Evolutionary conservation across 306 rosid genomes (phyloP).

Genomic region (Aeschynomene evenia): DNA sequence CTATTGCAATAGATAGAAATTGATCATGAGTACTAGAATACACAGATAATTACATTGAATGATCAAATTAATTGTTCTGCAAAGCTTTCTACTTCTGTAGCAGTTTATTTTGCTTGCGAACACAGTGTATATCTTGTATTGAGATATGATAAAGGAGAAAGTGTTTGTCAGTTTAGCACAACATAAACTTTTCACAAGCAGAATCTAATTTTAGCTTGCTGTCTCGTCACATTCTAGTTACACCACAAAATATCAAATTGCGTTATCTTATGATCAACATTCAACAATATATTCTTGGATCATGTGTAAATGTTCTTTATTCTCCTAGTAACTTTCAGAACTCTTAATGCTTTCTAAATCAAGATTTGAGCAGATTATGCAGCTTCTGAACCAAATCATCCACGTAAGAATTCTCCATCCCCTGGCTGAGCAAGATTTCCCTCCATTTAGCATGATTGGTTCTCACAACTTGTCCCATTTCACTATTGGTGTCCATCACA

Average conservation of each 20-base stretch:
- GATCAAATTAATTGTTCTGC: not conserved
- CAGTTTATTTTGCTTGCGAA: not conserved
- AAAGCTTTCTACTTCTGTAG: not conserved
- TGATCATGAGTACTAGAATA: not conserved
- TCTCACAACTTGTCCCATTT: constrained; percentile 41
- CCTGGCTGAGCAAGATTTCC: constrained; percentile 37
- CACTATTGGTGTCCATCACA: constrained; percentile 46
- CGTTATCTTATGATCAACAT: not conserved
- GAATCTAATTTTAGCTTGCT: not conserved
- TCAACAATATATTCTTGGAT: not conserved
- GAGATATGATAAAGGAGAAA: not conserved
- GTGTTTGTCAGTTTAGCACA: not conserved
- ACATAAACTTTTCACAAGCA: not conserved
- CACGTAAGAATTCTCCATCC: constrained; percentile 48
- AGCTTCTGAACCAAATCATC: constrained; percentile 47
- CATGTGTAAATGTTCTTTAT: not conserved
- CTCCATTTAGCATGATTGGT: constrained; percentile 51
- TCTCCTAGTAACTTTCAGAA: not conserved
- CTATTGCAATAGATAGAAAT: not conserved
- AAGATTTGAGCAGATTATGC: constrained; percentile 30
- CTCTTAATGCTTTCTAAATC: not conserved
- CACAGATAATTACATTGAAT: not conserved
- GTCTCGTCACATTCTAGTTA: not conserved
- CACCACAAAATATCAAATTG: not conserved
- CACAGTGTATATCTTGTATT: not conserved